Evolutionary conservation across 2,329 filamentous ascomycete species (phyloP), one percentile per base, ranked within the genome.

Genomic region (Calycina herbarum): DNA sequence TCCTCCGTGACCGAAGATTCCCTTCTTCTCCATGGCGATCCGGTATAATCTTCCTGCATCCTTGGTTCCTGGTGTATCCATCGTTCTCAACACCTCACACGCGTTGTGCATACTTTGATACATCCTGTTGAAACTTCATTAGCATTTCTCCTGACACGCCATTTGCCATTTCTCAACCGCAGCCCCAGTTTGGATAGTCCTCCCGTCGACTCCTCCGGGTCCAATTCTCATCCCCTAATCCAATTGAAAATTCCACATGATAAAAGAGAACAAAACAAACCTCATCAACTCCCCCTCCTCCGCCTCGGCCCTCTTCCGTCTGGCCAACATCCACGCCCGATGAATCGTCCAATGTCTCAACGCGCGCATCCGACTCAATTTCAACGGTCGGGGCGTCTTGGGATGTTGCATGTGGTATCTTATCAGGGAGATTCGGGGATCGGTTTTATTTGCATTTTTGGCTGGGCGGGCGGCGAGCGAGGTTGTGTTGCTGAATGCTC

Each of bases 331-430:
- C 93, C 94, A 98, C 27, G 94, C 94, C 73, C 95, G 93, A 83
- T 98, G 94, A 79, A 99, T 98, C 61, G 95, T 98, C 95, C 95
- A 99, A 83, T 99, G 95, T 58, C 95, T 92, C 70, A 99, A 88
- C 79, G 88, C 86, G 64, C 95, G 89, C 78, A 90, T 91, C 73
- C 94, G 93, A 51, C 88, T 93, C 85, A 98, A 94, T 73, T 93
- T 90, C 70, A 99, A 86, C 0, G 95, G 94, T 13, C 89, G 86
- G 0, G 89, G 89, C 6, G 86, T 90, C 35, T 85, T 79, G 1
- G 88, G 87, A 77, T 92, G 89, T 73, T 84, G 79, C 72, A 92
- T 85, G 78, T 89, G 86, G 80, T 91, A 92, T 73, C 88, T 83
- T 77, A 92, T 91, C 64, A 86, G 75, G 42, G 84, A 86, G n/a